Evolutionary conservation across 2,329 filamentous ascomycete genomes (phyloP), one percentile per base, ranked within the genome.

Genomic region (Cladorrhinum sp.): DNA sequence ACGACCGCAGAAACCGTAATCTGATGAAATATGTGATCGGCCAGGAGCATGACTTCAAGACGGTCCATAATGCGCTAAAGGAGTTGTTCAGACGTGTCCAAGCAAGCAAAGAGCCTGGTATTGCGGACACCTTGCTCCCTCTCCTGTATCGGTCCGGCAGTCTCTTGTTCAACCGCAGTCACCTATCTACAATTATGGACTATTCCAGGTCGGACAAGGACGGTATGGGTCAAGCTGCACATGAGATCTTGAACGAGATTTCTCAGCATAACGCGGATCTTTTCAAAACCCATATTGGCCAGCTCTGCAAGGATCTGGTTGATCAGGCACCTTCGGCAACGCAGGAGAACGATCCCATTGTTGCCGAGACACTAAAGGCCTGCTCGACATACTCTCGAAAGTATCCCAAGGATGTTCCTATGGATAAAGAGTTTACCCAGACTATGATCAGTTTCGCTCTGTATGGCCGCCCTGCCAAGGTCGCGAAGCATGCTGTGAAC

Each of bases 291-390:
- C 93, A 98, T 66, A 90, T 97, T 5, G 90, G 92, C 62, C 92
- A 96, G 64, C 84, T 99, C 51, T 96, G 93, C 76, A 92, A 91
- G 70, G 88, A 92, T 61, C 83, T 99, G 18, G 85, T 92, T 65
- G 85, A 91, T 24, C 88, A 93, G 69, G 89, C 91, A 1, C 95
- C 95, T 0, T 87, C 85, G 3, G 80, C 84, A 20, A 85, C 80
- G 18, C 85, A 84, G 56, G 71, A 81, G 1, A 93, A 93, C 63
- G 89, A 93, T 57, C 74, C 85, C 1, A 82, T 85, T 2, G 88
- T 91, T n/a, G 91, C 95, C 12, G 91, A 97, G 69, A 93, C 93
- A 1, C 80, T 99, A 61, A 97, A 96, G 72, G 93, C 96, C 2
- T 97, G 95, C 72, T 90, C 93, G 9, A 92, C 90, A 1, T 99